These are phyloP conservation scores for Fusarium luffae DNA, from an alignment of 2,329 filamentous ascomycete genomes.

Conservation along the genomic window DNA sequence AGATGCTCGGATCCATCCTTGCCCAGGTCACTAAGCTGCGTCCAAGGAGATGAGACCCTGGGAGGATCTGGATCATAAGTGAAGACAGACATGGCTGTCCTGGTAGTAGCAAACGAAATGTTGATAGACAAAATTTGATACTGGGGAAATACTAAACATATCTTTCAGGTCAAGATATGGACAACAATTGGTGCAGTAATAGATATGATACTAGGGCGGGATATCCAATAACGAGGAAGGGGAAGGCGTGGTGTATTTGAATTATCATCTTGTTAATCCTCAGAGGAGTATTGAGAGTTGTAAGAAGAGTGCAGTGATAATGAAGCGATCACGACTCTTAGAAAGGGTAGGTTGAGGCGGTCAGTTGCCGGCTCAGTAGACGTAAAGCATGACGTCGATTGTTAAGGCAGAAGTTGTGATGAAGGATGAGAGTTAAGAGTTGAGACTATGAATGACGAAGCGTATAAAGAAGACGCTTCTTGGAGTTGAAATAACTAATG, in stretches of 20 bases:
- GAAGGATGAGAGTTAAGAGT: background rate
- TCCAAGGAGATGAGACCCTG: conserved; percentile 91
- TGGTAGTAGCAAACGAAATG: background rate
- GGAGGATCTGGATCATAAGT: conserved; percentile 92
- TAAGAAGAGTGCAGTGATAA: conserved; percentile 24
- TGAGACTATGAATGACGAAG: background rate
- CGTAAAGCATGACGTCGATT: conserved; percentile 38
- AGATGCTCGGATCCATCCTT: conserved; percentile 49
- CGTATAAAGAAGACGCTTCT: background rate
- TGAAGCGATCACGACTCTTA: conserved; percentile 37
- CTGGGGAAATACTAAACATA: background rate
- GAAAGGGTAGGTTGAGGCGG: conserved; percentile 21
- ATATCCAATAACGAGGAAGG: conserved; percentile 27
- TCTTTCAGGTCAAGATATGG: conserved; percentile 35
- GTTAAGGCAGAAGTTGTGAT: background rate
- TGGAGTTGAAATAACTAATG: background rate
- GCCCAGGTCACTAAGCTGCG: conserved; percentile 64
- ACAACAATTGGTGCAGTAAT: conserved; percentile 20
- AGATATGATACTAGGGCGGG: conserved; percentile 15
- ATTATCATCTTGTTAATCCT: conserved; percentile 43
- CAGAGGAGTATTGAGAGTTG: conserved; percentile 11
- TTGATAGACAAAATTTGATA: background rate
- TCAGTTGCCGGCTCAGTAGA: conserved; percentile 37
- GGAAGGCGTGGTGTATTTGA: conserved; percentile 30
- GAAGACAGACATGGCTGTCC: conserved; percentile 83